Conservation (phyloP, 2,329 filamentous ascomycete species). For the Botryotinia narcissicola region DNA sequence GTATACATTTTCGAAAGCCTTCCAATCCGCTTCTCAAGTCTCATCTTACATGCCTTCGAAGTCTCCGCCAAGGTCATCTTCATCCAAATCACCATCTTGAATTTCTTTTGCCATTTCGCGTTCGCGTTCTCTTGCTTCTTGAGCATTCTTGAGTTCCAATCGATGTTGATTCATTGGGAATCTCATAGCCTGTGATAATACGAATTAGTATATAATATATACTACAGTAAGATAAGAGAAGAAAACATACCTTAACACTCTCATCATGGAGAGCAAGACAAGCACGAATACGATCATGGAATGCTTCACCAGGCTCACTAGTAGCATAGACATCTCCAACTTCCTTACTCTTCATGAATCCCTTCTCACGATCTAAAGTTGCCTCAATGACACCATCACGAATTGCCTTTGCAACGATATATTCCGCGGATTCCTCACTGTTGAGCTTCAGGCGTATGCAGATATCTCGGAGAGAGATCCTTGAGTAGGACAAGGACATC, state of each 20-base stretch:
- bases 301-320: slow-evolving; percentile 90
- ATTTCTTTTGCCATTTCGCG: slow-evolving; percentile 98
- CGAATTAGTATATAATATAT: slow-evolving; percentile 8
- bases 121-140: slow-evolving; percentile 95
- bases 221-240: background rate
- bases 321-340: slow-evolving; percentile 95
- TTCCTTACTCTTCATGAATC: slow-evolving; percentile 98
- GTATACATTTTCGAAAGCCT: slow-evolving; percentile 10
- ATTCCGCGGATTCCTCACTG: slow-evolving; percentile 96
- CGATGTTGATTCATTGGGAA: slow-evolving; percentile 99
- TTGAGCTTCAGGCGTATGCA: slow-evolving; percentile 92
- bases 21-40: background rate
- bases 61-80: slow-evolving; percentile 91
- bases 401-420: slow-evolving; percentile 98
- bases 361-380: slow-evolving; percentile 86
- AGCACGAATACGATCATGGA: slow-evolving; percentile 93
- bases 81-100: slow-evolving; percentile 93
- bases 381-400: slow-evolving; percentile 97
- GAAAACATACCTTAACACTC: slow-evolving; percentile 79
- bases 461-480: slow-evolving; percentile 94
- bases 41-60: slow-evolving; percentile 84
- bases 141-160: slow-evolving; percentile 93
- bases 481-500: slow-evolving; percentile 97
- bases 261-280: slow-evolving; percentile 93
- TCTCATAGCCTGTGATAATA: slow-evolving; percentile 73